phyloP scores from a whole-genome alignment of 768 basidiomycete genomes.

The Rhodosporidiobolus odoratus region DNA sequence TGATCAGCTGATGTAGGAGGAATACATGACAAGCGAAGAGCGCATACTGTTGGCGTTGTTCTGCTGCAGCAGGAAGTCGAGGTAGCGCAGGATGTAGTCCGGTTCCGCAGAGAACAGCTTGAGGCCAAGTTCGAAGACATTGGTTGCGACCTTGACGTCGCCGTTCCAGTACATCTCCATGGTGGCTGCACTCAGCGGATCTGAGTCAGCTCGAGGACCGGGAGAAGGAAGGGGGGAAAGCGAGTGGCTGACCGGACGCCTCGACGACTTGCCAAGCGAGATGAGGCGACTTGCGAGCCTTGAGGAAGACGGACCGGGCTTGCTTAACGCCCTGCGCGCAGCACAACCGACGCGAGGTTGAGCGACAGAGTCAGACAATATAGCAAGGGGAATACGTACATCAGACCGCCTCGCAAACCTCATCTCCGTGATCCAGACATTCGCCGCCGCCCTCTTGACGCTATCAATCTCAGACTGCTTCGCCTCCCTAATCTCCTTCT shows the following conservation, averaged over 20 bases:
- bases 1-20: not conserved
- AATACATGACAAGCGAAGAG: not conserved
- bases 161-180: constrained; percentile 91
- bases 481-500: constrained; percentile 27
- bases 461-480: constrained; percentile 56
- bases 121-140: constrained; percentile 90
- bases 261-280: constrained; percentile 86
- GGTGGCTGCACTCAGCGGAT: constrained; percentile 55
- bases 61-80: constrained; percentile 85
- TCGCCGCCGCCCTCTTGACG: constrained; percentile 61
- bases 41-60: constrained; percentile 89
- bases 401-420: constrained; percentile 82
- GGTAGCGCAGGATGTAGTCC: constrained; percentile 72
- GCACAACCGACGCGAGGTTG: not conserved
- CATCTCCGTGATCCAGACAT: constrained; percentile 78
- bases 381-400: constrained; percentile 43
- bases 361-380: not conserved
- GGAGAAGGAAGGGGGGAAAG: not conserved
- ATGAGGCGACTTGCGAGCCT: constrained; percentile 61
- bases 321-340: constrained; percentile 60
- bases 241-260: constrained; percentile 50
- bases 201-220: not conserved
- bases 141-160: constrained; percentile 68
- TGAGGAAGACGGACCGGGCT: constrained; percentile 69
- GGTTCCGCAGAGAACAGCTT: constrained; percentile 72